Evolutionary conservation across 257 asterid species (phyloP).

Genomic region (Penstemon barbatus): DNA sequence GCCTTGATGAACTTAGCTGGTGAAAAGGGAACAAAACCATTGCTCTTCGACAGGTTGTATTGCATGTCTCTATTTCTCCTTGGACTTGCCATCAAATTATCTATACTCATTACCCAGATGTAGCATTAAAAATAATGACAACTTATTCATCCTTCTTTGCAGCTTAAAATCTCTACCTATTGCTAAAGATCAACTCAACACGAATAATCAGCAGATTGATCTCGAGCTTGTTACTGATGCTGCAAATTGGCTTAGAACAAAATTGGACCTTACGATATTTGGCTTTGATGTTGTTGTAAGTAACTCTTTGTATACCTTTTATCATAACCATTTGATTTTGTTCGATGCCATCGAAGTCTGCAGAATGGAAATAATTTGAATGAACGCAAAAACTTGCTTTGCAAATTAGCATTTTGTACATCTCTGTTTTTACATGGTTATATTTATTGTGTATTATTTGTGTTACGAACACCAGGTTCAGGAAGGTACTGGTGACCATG

Average conservation of each 20-base stretch:
- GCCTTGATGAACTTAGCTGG: conserved; percentile 55
- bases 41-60: conserved; percentile 95
- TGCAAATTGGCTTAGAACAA: conserved; percentile 71
- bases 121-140: conserved; percentile 18
- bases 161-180: conserved; percentile 90
- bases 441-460: neutral
- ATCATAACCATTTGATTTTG: neutral
- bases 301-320: conserved; percentile 23
- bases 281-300: conserved; percentile 97
- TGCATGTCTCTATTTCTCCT: conserved; percentile 22
- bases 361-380: neutral
- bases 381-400: too few relatives aligned
- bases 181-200: conserved; percentile 45
- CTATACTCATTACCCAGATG: conserved; percentile 22
- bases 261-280: conserved; percentile 76
- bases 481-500: conserved; percentile 89
- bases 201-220: conserved; percentile 54
- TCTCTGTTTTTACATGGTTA: neutral
- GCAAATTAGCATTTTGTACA: neutral
- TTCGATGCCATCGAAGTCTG: neutral
- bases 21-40: conserved; percentile 57
- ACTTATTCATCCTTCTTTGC: conserved; percentile 31
- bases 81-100: neutral
- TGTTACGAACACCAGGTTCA: conserved; percentile 55
- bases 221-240: conserved; percentile 76